Conservation (phyloP, 1,284 basidiomycete genomes). For the Microbotryum intermedium region DNA sequence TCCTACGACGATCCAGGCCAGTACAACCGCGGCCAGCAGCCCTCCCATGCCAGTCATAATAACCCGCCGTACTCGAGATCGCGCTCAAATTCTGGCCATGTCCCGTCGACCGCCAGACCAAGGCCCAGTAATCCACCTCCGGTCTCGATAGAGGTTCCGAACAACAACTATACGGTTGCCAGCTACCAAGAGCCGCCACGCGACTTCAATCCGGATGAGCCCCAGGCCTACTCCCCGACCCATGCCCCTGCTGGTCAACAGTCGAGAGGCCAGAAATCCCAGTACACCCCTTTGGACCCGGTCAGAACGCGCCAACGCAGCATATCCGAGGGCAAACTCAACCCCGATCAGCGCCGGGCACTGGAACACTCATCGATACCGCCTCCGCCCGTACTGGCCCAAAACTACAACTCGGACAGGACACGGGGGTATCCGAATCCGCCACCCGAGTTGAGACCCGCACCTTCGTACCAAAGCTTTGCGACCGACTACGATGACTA, state of each 20-base stretch:
- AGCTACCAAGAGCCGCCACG: not conserved
- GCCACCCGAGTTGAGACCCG: not conserved
- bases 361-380: not conserved
- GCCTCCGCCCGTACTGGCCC: not conserved
- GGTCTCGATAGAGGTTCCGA: not conserved
- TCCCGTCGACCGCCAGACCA: not conserved
- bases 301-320: conserved; percentile 7
- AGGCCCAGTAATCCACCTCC: not conserved
- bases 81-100: not conserved
- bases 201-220: conserved; percentile 20
- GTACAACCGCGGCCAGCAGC: too few relatives aligned
- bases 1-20: not conserved
- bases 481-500: not conserved
- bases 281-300: conserved; percentile 8
- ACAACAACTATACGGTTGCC: not conserved
- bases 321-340: not conserved
- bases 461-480: not conserved
- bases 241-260: not conserved
- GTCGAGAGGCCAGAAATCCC: not conserved
- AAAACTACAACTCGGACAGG: not conserved
- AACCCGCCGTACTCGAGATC: not conserved
- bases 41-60: too few relatives aligned
- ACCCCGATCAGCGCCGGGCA: not conserved
- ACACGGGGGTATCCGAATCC: not conserved
- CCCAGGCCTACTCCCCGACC: not conserved